Base-by-base conservation (phyloP, 2,329 filamentous ascomycete genomes). In the Myriosclerotinia duriaeana region DNA sequence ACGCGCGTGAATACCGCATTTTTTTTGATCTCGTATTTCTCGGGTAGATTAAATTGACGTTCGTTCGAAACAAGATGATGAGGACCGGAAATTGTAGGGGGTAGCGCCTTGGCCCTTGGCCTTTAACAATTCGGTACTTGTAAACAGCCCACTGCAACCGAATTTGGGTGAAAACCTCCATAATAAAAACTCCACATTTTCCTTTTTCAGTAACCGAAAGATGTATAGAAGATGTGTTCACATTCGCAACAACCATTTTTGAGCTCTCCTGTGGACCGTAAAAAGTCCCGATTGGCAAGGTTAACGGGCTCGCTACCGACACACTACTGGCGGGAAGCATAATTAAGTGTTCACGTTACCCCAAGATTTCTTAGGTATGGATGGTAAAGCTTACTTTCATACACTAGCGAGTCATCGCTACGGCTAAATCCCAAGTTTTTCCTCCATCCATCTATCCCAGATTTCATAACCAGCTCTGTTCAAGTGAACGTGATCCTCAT, bases 401-500 rank as follows among this genome's bases (percentile, higher is more conserved):
- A 11, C 11, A 12, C 22, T 20, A 17, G 30, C 22, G 7, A 58
- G 17, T 38, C 22, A 58, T 20, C 38, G 7, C 55, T 15, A 22
- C 9, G 17, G 38, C 9, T 58, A 30, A 36, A 64, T 38, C 15
- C n/a, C 63, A 59, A 65, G 63, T 48, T 65, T 65, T 30, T 59
- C 20, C 53, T 59, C 53, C 44, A 59, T 14, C 63, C 63, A 65
- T 44, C 53, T 40, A 42, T 70, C 59, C 69, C 69, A 70, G n/a
- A 70, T 54, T 20, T 48, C 20, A 56, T 70, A 70, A 5, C 69
- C 69, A 44, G 56, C 62, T 61, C 68, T 48, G 60, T 69, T 67
- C 38, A 69, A 55, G 60, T 70, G 69, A 15, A 69, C 67, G 62
- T 70, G 67, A 66, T 70, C 69, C 12, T 53, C 67, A 46, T 65